Base-by-base conservation (phyloP, 2,329 filamentous ascomycete species). In the Mollisia scopiformis region DNA sequence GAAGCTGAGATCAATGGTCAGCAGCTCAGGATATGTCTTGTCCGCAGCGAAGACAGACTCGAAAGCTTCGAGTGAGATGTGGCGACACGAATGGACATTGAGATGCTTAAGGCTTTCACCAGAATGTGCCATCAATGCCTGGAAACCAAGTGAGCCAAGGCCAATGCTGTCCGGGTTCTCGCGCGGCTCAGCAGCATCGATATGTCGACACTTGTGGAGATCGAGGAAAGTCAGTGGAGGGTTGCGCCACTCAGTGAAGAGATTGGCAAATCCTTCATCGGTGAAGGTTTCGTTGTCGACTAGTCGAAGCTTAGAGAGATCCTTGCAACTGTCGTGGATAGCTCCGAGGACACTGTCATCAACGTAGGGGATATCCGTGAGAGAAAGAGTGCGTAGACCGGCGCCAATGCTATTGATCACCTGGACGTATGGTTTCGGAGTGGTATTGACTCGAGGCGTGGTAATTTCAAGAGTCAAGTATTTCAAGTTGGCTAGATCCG, bases 91-190 rank as follows among this genome's bases (percentile, higher is more conserved):
- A 14, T 91, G 85, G n/a, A 97, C 80, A 71, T 96, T 91, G 33
- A 98, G 79, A 41, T 83, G 79, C 61, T 82, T 81, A 1, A 98
- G 76, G 11, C 77, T 80, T 1, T 77, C 72, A 3, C 91, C 91
- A 0, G 93, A 97, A 72, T 97, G 94, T 0, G 79, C 77, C 91
- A 97, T 97, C 46, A 97, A 77, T 0, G 92, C 91, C 65, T 83
- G 79, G 77, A 98, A 94, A 0, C 90, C 93, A 6, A 83, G 76
- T 0, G 87, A 89, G 55, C 89, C 92, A 31, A 97, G 81, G 1
- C 93, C 94, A 47, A 94, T 77, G 25, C 83, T 81, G 58, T 87
- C 78, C 0, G 85, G 82, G 50, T 88, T 88, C 4, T 87, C 85
- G 23, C 88, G 83, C 0, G 92, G 89, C 27, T 84, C 84, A 52